A percentile compares a stretch with the other conserved stretches of the same genome.
Evolutionary conservation across 2,329 filamentous ascomycete genomes (phyloP).

Genomic region (Lojkania enalia): DNA sequence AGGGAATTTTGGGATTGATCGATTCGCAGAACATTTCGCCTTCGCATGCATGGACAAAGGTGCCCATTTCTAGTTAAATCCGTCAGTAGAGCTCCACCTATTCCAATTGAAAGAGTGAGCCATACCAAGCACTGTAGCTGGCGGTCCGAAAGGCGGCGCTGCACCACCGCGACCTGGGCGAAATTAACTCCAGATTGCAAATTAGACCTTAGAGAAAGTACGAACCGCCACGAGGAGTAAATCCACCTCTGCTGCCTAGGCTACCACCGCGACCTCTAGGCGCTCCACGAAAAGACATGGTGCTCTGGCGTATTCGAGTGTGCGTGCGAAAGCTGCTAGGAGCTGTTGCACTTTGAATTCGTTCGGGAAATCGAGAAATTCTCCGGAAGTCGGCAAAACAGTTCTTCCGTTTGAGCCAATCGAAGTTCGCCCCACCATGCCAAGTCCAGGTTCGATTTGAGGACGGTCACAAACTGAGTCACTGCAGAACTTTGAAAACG

Average conservation of each 20-base stretch:
- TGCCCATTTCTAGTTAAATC: slow-evolving; percentile 75
- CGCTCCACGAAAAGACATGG: slow-evolving; percentile 65
- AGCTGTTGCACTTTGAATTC: not conserved
- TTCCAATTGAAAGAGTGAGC: not conserved
- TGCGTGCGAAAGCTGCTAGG: slow-evolving; percentile 26
- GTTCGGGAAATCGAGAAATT: not conserved
- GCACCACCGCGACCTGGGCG: slow-evolving; percentile 44
- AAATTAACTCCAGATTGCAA: slow-evolving; percentile 36
- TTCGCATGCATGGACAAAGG: slow-evolving; percentile 91
- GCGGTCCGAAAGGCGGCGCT: slow-evolving; percentile 48
- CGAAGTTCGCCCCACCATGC: not conserved
- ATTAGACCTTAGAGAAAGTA: slow-evolving; percentile 22
- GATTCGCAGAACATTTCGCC: slow-evolving; percentile 98
- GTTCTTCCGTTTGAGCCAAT: slow-evolving; percentile 1
- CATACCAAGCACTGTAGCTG: slow-evolving; percentile 49
- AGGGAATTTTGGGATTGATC: slow-evolving; percentile 92
- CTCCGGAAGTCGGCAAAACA: not conserved
- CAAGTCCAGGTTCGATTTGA: not conserved
- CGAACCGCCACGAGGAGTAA: slow-evolving; percentile 55
- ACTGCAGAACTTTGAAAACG: not conserved
- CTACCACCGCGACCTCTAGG: slow-evolving; percentile 47
- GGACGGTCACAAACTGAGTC: slow-evolving; percentile 1
- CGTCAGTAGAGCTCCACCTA: slow-evolving; percentile 19
- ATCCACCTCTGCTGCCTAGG: slow-evolving; percentile 55
- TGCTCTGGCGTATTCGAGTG: slow-evolving; percentile 28